phyloP scores from a whole-genome alignment of 2,329 filamentous ascomycete genomes.

The Nakataea oryzae region DNA sequence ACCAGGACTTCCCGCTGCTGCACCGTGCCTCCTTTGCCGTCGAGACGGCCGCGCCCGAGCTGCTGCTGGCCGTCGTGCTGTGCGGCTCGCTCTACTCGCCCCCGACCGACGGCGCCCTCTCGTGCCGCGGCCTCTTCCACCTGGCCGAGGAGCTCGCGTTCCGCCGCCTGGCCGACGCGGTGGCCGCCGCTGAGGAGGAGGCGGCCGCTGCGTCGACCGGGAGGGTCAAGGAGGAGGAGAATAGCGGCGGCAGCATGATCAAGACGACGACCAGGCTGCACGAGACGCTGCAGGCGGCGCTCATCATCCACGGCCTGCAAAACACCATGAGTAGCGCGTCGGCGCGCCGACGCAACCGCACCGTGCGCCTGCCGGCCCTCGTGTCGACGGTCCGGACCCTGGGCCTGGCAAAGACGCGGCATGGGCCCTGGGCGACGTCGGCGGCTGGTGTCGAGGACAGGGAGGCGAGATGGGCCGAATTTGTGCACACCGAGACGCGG shows the following conservation, averaged over 20 bases:
- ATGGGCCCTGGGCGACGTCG: not conserved
- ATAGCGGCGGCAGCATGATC: not conserved
- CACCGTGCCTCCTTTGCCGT: conserved; percentile 15
- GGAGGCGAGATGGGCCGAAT: not conserved
- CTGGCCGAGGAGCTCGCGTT: conserved; percentile 5
- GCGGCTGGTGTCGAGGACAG: not conserved
- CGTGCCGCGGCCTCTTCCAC: not conserved
- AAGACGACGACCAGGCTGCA: not conserved
- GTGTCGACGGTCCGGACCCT: conserved; percentile 9
- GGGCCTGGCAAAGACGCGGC: conserved; percentile 2
- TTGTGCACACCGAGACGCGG: not conserved
- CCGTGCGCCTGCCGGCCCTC: conserved; percentile 10
- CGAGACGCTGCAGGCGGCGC: conserved; percentile 14
- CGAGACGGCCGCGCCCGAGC: conserved; percentile 4
- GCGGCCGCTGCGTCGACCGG: not conserved
- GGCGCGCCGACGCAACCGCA: conserved; percentile 7
- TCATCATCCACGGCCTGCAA: conserved; percentile 13
- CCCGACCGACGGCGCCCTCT: conserved; percentile 1
- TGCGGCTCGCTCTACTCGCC: conserved; percentile 3
- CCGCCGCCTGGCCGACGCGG: not conserved
- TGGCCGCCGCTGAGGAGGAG: not conserved
- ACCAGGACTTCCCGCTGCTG: conserved; percentile 16
- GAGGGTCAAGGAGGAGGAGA: not conserved
- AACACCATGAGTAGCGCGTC: conserved; percentile 10
- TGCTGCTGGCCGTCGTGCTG: conserved; percentile 1